Evolutionary conservation across 768 basidiomycete genomes (phyloP), one percentile per base, ranked within the genome.

Genomic region (Scleroderma bovista): DNA sequence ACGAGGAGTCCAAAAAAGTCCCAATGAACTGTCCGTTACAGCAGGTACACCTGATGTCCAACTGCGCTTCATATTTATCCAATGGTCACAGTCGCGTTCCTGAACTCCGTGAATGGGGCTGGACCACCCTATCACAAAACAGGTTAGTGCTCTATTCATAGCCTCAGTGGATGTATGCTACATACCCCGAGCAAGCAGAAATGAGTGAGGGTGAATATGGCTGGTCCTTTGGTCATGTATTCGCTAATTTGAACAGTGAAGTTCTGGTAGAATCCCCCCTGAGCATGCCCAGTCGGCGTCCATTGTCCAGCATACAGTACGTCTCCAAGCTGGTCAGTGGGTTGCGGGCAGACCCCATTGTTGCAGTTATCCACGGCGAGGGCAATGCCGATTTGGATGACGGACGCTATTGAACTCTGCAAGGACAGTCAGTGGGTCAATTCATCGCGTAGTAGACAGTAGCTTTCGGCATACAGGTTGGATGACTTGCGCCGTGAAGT

Each of bases 21-120:
- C 34, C 6, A 12, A 36, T 36, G 34, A 36, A 32, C 22, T 40
- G 34, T 43, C 42, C 15, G 26, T 29, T 9, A 34, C 16, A 7
- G 9, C 34, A 31, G n/a, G 20, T 16, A 19, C 46, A 37, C 22
- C 46, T 34, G 20, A 47, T 38, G 17, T 37, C 34, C 46, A n/a
- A n/a, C 16, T 4, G 16, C 17, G 3, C 16, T 36, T 36, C 34
- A 36, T 36, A 3, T 49, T 60, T 29, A 60, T 0, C 11, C 11
- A 29, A 65, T 58, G 3, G 55, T 65, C 13, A 65, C 24, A n/a
- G 51, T 31, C 3, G 43, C 56, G 17, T 56, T 67, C 16, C 63
- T 57, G 56, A 46, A 67, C 52, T 66, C 64, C n/a, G 65, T 57
- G 47, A 63, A 34, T 6, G 64, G 64, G 39, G 39, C 50, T 3